Evolutionary conservation across 371 early-diverging fungal genomes (phyloP), one percentile per base, ranked within the genome.

Genomic region (Circinella umbellata): DNA sequence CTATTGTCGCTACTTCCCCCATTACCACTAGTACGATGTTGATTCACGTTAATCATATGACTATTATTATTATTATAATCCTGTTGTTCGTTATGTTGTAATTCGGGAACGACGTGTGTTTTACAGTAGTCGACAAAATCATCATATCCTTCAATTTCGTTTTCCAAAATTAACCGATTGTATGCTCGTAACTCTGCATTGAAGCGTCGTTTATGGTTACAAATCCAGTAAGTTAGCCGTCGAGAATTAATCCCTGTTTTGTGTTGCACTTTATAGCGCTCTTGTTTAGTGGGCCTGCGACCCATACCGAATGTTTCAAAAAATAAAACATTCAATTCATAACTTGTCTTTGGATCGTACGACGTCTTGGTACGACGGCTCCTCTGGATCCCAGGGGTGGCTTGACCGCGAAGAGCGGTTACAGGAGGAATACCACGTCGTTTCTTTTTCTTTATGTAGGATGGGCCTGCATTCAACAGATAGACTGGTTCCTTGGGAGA

Each of bases 161-260:
- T 46, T 18, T 38, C 46, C 17, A 18, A 6, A 13, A 20, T 27
- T 3, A 62, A 27, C 13, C 46, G 39, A 3, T n/a, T 18, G 18
- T 42, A 62, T 15, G 15, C 46, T 8, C 14, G 14, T 4, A 62
- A 5, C 18, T 62, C 18, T n/a, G 20, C 37, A 9, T 38, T 27
- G 27, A 20, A 62, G 7, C 82, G 68, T 47, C 80, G 69, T 38
- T 81, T 81, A 37, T 77, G 79, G 61, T 81, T 79, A 4, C 79
- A 79, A 42, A 81, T 74, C 82, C 82, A 81, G 49, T 81, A 81
- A 7, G 82, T 81, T 17, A 81, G 70, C 37, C 73, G 79, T 11
- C 82, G 73, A 20, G 80, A 72, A 18, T 70, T 65, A 13, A 82
- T 49, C 0, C 78, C 80, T 5, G 80, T 82, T 15, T 69, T 63